Base-by-base conservation (phyloP, 148 eudicot species). In the Silene uniflora region DNA sequence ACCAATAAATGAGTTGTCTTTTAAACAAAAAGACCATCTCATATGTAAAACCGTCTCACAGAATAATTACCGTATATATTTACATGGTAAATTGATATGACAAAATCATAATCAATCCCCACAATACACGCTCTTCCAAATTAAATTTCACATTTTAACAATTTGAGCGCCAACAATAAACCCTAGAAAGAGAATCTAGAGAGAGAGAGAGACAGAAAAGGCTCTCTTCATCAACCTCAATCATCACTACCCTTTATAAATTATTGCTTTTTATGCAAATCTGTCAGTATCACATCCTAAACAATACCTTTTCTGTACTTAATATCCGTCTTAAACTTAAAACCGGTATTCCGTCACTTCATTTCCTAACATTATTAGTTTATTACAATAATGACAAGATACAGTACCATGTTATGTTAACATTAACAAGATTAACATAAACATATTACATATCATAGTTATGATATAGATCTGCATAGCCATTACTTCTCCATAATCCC, bases 161-260 rank as follows among this genome's bases (percentile, higher is more conserved):
- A 52, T 52, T 80, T 75, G 77, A 74, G 82, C 82, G 82, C 78
- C 82, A 79, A 79, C 62, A 67, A 67, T 74, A 74, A 74, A 75
- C 82, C 82, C 82, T 74, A 79, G 71, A 70, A 46, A 67, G 68
- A 73, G 65, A 71, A 71, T 52, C 42, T 64, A 71, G 74, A 52
- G 66, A 52, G 44, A 69, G 67, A 62, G 46, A 64, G 18, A 22
- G n/a, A n/a, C n/a, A n/a, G n/a, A 66, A 12, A 16, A 13, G 13
- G 5, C 8, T 12, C 54, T 25, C 52, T 10, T 68, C 65, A 74
- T 42, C 66, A 47, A 59, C 35, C 73, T 25, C 54, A 47, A 46
- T 39, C 72, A 35, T 9, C 77, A 54, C 18, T 17, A 35, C 18
- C 25, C 62, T 58, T 69, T 74, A 9, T 74, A 70, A 71, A 76